Percentiles rank a stretch among this genome's conserved stretches.
Conservation (phyloP, 2,329 filamentous ascomycete genomes). For the Fusarium buxicola region DNA sequence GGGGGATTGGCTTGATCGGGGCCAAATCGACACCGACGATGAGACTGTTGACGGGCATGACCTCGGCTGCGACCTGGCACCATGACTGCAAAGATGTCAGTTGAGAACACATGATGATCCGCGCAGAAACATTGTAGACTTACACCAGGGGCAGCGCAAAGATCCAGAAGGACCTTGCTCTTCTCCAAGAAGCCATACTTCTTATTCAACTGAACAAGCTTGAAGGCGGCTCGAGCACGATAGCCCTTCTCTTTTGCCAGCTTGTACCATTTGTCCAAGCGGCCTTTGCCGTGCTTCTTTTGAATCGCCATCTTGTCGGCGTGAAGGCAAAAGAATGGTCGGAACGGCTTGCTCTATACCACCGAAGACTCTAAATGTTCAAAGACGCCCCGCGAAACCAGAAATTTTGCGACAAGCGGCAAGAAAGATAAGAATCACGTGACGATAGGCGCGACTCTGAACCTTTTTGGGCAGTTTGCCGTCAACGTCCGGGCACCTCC, state of each 20-base stretch:
- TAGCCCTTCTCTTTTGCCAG: constrained; percentile 99
- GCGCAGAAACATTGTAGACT: constrained; percentile 45
- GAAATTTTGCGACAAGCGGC: constrained; percentile 50
- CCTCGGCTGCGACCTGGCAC: constrained; percentile 96
- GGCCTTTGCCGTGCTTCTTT: constrained; percentile 98
- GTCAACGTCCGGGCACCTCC: no score
- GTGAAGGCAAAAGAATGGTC: background rate
- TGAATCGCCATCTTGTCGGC: constrained; percentile 83
- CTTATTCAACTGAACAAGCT: constrained; percentile 97
- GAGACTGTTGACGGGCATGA: constrained; percentile 89
- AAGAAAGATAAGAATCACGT: constrained; percentile 50
- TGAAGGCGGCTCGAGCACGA: constrained; percentile 94
- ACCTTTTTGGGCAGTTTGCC: constrained; percentile 1
- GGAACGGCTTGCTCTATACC: constrained; percentile 8
- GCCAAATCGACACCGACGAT: constrained; percentile 95
- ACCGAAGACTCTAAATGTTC: constrained; percentile 24
- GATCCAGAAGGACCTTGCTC: constrained; percentile 95
- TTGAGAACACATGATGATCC: background rate
- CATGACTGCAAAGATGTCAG: constrained; percentile 72
- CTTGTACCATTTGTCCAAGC: constrained; percentile 99
- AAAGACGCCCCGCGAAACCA: constrained; percentile 38
- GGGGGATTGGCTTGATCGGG: constrained; percentile 95
- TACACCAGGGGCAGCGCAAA: constrained; percentile 95
- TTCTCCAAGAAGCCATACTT: constrained; percentile 99
- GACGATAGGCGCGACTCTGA: constrained; percentile 43